phyloP scores from a whole-genome alignment of 2,329 filamentous ascomycete species.

The Westerdykella aurantiaca region DNA sequence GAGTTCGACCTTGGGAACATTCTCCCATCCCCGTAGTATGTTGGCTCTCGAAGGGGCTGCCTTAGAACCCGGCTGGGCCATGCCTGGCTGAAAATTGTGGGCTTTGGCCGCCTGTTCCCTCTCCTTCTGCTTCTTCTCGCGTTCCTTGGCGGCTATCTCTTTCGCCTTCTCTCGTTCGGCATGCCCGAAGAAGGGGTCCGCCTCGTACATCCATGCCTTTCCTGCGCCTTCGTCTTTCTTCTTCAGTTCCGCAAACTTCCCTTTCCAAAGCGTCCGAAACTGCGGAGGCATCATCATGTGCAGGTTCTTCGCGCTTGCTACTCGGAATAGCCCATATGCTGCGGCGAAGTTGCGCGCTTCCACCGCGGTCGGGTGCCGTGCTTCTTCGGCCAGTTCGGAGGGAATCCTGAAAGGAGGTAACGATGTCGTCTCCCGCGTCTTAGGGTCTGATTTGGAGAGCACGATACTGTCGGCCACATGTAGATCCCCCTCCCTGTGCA shows the following conservation, averaged over 20 bases:
- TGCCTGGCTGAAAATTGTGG: constrained; percentile 43
- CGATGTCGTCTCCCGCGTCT: constrained; percentile 70
- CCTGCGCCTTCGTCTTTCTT: constrained; percentile 71
- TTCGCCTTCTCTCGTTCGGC: constrained; percentile 75
- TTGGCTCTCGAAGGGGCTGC: constrained; percentile 33
- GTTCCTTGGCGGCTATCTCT: constrained; percentile 70
- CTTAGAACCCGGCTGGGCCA: constrained; percentile 22
- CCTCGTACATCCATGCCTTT: constrained; percentile 85
- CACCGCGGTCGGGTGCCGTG: constrained; percentile 69
- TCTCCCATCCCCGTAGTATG: constrained; percentile 69
- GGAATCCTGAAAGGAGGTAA: constrained; percentile 81
- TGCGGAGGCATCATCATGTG: constrained; percentile 90
- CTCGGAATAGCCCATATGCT: constrained; percentile 82
- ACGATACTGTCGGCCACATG: constrained; percentile 71
- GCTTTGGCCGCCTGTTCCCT: constrained; percentile 58
- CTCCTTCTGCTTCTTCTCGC: constrained; percentile 56
- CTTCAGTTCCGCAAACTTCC: constrained; percentile 77
- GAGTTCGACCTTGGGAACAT: constrained; percentile 88
- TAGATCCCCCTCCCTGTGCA: constrained; percentile 69
- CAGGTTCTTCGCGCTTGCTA: constrained; percentile 93
- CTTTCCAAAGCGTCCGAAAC: constrained; percentile 86
- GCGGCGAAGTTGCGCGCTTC: constrained; percentile 93
- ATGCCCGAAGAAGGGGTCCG: constrained; percentile 81
- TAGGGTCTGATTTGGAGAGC: constrained; percentile 65
- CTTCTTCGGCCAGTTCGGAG: constrained; percentile 66